Base-by-base conservation (phyloP, 192 early-diverging fungal species). In the Umbelopsis ramanniana region DNA sequence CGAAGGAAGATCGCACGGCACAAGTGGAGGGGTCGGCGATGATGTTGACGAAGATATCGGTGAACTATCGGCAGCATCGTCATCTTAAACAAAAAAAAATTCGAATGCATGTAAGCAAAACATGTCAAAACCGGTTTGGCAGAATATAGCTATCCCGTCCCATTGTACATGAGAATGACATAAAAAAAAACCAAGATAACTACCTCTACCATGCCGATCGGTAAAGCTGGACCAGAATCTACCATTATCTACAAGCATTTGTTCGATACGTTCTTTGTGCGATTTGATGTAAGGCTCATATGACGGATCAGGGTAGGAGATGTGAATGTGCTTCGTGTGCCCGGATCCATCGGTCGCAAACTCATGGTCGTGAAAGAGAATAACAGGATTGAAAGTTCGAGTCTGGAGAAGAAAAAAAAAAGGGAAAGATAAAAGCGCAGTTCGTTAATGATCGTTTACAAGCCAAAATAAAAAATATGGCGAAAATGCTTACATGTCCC, bases 301-400 rank as follows among this genome's bases (percentile, higher is more conserved):
- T 6, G 60, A 50, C 37, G 76, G 76, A 70, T 78, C 72, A 55
- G 63, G 57, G 22, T 71, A 71, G 14, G 68, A 60, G 40, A 78
- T 75, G 54, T 72, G 78, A 54, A 75, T 54, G 52, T 75, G 78
- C 54, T 76, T 66, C n/a, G 69, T 55, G 43, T 72, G 66, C 37
- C 69, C 71, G 35, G 74, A 70, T 19, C 48, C 50, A 24, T 72
- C 55, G 52, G 69, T 76, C 22, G 75, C 48, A 48, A 68, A 75
- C 45, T 80, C 67, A 47, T 75, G 73, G 38, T 80, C 78, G 70
- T 80, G 78, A 38, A 76, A 80, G 19, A 80, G 68, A 40, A 80
- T 80, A 52, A 80, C 67, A 54, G 78, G 78, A 46, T 71, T 80
- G 38, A 80, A 80, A 15, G 68, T 76, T 47, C 78, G 78, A 50